A percentile compares a stretch with the other conserved stretches of the same genome.
Conservation (phyloP, 1,284 basidiomycete species). For the Puccinia coronata region DNA sequence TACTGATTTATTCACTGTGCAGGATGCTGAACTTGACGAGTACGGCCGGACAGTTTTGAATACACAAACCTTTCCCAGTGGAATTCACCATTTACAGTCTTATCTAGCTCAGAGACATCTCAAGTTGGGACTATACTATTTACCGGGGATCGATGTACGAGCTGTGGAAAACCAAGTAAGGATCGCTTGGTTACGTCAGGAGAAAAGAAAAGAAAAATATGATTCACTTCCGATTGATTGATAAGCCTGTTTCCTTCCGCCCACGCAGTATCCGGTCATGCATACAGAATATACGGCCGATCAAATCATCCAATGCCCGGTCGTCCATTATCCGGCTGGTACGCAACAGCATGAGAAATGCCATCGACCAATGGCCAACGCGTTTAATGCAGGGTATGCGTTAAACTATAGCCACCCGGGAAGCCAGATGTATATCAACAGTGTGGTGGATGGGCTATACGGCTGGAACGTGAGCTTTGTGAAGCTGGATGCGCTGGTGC, state of each 20-base stretch:
- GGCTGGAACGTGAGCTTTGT: slow-evolving; percentile 49
- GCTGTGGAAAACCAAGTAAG: slow-evolving; percentile 36
- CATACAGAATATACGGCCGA: slow-evolving; percentile 45
- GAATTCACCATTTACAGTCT: slow-evolving; percentile 42
- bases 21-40: slow-evolving; percentile 40
- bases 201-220: neutral
- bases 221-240: neutral
- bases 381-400: slow-evolving; percentile 37
- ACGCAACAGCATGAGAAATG: neutral
- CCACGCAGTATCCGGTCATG: slow-evolving; percentile 13
- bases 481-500: slow-evolving; percentile 45
- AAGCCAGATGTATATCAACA: slow-evolving; percentile 45
- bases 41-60: slow-evolving; percentile 35
- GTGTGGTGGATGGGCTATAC: slow-evolving; percentile 42
- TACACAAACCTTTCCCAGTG: neutral
- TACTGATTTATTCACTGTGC: neutral
- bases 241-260: neutral
- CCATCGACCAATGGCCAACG: slow-evolving; percentile 44
- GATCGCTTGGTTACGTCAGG: neutral
- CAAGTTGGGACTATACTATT: slow-evolving; percentile 46
- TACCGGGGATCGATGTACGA: slow-evolving; percentile 42
- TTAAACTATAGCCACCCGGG: slow-evolving; percentile 47
- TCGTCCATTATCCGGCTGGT: neutral
- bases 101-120: slow-evolving; percentile 23
- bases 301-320: slow-evolving; percentile 43